Evolutionary conservation across 192 early-diverging fungal species (phyloP).

Genomic region (Glomus cerebriforme): DNA sequence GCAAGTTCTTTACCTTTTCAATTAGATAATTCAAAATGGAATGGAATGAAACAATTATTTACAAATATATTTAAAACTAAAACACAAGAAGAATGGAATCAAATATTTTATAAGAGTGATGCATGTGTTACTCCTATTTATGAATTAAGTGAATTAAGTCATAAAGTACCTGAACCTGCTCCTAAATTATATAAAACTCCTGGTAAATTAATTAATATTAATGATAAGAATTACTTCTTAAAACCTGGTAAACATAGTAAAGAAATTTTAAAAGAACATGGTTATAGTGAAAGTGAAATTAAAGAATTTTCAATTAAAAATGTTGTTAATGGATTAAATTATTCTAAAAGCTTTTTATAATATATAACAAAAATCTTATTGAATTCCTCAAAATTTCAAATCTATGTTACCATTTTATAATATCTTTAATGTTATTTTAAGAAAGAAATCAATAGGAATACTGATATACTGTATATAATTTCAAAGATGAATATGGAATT

Average conservation of each 20-base stretch:
- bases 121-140: conserved; percentile 70
- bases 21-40: conserved; percentile 60
- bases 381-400: too few species aligned
- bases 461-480: too few species aligned
- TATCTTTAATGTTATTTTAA: too few species aligned
- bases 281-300: conserved; percentile 44
- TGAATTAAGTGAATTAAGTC: conserved; percentile 38
- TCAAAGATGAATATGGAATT: too few species aligned
- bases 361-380: too few species aligned
- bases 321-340: conserved; percentile 21
- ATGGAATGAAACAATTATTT: conserved; percentile 52
- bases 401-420: too few species aligned
- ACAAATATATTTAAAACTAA: conserved; percentile 50
- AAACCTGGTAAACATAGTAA: conserved; percentile 50
- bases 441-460: too few species aligned
- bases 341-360: background rate
- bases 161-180: background rate
- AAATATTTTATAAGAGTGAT: conserved; percentile 60
- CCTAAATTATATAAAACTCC: conserved; percentile 22
- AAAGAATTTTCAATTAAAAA: conserved; percentile 37
- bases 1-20: conserved; percentile 38
- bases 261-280: conserved; percentile 46
- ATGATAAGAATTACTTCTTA: conserved; percentile 34
- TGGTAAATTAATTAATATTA: conserved; percentile 1
- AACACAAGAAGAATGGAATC: conserved; percentile 64